Conservation (phyloP, 2,329 filamentous ascomycete species). For the Macrophomina phaseolina region DNA sequence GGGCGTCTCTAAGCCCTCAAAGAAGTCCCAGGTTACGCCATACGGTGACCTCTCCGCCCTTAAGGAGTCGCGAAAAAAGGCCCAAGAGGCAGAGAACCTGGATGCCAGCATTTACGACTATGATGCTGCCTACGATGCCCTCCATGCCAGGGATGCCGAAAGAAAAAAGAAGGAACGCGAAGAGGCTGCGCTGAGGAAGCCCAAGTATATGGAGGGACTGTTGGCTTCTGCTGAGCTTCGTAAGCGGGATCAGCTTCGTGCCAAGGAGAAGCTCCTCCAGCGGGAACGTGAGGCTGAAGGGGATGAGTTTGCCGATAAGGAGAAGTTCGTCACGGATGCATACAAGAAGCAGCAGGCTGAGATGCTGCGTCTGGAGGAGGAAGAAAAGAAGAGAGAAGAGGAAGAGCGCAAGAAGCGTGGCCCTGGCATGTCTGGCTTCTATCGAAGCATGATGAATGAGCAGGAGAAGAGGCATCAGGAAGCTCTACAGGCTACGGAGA, state of each 20-base stretch:
- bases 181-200: conserved; percentile 65
- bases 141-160: conserved; percentile 64
- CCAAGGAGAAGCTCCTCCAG: conserved; percentile 80
- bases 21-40: conserved; percentile 39
- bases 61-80: conserved; percentile 67
- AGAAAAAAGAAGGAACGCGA: conserved; percentile 60
- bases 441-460: conserved; percentile 73
- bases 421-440: conserved; percentile 79
- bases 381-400: conserved; percentile 71
- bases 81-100: conserved; percentile 67
- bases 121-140: conserved; percentile 79
- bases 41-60: conserved; percentile 72
- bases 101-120: conserved; percentile 85
- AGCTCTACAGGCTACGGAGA: conserved; percentile 68
- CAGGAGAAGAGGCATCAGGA: conserved; percentile 74
- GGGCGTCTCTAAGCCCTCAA: conserved; percentile 40
- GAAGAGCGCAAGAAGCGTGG: conserved; percentile 69
- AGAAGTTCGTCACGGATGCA: conserved; percentile 83
- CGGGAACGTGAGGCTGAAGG: conserved; percentile 80
- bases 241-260: conserved; percentile 78
- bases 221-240: conserved; percentile 75
- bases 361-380: conserved; percentile 70
- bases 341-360: conserved; percentile 84
- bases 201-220: conserved; percentile 79
- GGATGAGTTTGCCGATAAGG: conserved; percentile 80